A percentile compares a stretch with the other conserved stretches of the same genome.
These are phyloP conservation scores for Umbelopsis ramanniana DNA, from an alignment of 192 early-diverging fungal genomes.

Conservation along the genomic window DNA sequence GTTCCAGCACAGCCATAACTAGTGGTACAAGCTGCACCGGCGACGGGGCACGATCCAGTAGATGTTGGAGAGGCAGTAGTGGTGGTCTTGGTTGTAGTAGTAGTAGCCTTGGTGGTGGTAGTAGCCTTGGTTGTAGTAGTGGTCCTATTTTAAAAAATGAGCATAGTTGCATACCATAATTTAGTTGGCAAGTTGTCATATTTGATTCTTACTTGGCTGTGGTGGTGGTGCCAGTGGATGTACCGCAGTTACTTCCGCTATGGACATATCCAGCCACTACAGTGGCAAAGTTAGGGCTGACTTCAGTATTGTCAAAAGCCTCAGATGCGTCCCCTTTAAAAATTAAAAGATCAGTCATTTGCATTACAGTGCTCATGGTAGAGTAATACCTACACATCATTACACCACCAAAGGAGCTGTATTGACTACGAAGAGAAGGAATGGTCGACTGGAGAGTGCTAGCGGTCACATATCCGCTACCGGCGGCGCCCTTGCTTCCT, in stretches of 20 bases:
- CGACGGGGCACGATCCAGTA: background rate
- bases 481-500: conserved; percentile 57
- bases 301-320: conserved; percentile 53
- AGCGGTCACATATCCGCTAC: conserved; percentile 56
- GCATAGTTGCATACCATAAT: no score
- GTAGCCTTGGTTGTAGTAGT: background rate
- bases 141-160: no score
- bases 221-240: conserved; percentile 13
- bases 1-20: conserved; percentile 22
- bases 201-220: background rate
- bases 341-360: background rate
- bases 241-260: conserved; percentile 3
- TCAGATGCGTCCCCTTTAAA: conserved; percentile 58
- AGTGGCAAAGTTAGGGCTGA: conserved; percentile 33
- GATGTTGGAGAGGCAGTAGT: background rate
- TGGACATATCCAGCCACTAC: conserved; percentile 26
- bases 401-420: conserved; percentile 65
- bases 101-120: background rate
- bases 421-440: conserved; percentile 31
- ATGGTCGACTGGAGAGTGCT: conserved; percentile 35
- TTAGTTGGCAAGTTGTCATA: no score
- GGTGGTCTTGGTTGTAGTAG: background rate
- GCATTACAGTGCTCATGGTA: background rate
- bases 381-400: conserved; percentile 55
- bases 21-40: background rate